phyloP scores from a whole-genome alignment of 2,329 filamentous ascomycete genomes.

The Emmonsiellopsis sp. region DNA sequence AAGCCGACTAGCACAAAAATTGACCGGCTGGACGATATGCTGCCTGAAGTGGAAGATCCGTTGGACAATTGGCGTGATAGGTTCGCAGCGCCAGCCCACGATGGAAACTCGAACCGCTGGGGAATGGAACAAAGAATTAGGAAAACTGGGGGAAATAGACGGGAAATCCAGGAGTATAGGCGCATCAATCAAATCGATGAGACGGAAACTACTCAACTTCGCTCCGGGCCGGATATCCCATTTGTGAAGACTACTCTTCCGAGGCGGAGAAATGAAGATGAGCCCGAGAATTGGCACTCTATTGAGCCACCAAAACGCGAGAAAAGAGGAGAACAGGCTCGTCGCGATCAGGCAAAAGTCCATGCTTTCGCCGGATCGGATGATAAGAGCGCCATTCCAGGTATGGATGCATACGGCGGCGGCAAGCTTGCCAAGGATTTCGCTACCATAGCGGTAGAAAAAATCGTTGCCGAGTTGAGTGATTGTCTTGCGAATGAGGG shows the following conservation, averaged over 20 bases:
- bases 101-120: too few species aligned
- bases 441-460: slow-evolving; percentile 20
- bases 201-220: too few species aligned
- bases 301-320: not conserved
- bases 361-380: not conserved
- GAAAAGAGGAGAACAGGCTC: not conserved
- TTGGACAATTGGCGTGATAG: too few species aligned
- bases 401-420: not conserved
- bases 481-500: slow-evolving; percentile 18
- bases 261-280: not conserved
- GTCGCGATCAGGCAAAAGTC: slow-evolving; percentile 1
- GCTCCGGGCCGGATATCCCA: not conserved
- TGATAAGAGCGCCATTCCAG: not conserved
- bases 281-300: not conserved
- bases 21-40: too few species aligned
- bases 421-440: slow-evolving; percentile 12
- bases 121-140: too few species aligned
- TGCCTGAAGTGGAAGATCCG: too few species aligned
- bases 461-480: slow-evolving; percentile 23
- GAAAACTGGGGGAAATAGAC: too few species aligned
- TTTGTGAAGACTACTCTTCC: not conserved
- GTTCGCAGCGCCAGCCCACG: too few species aligned
- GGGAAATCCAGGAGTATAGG: too few species aligned
- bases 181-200: too few species aligned
- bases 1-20: too few species aligned